Evolutionary conservation across 2,329 filamentous ascomycete genomes (phyloP).

Genomic region (Seiridium cupressi): DNA sequence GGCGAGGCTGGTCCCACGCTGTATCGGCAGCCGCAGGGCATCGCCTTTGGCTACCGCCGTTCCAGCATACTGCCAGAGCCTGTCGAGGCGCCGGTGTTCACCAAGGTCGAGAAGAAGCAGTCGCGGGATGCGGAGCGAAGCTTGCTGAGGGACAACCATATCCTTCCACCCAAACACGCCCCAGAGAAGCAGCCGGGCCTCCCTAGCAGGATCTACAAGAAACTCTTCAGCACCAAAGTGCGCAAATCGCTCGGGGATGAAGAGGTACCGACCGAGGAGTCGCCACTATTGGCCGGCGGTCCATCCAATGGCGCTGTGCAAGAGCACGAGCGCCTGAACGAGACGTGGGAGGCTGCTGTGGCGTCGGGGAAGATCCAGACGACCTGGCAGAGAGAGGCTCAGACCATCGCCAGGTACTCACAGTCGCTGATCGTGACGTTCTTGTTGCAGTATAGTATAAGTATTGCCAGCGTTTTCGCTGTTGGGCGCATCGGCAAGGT

Average conservation of each 20-base stretch:
- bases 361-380: conserved; percentile 78
- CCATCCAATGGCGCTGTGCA: conserved; percentile 33
- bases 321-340: conserved; percentile 58
- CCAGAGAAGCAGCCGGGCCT: conserved; percentile 31
- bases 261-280: conserved; percentile 37
- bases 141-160: conserved; percentile 63
- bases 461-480: conserved; percentile 77
- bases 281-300: conserved; percentile 41
- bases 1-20: conserved; percentile 44
- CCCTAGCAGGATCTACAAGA: conserved; percentile 36
- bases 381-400: conserved; percentile 86
- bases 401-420: conserved; percentile 73
- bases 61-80: conserved; percentile 64
- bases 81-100: conserved; percentile 46
- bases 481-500: conserved; percentile 73
- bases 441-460: conserved; percentile 78
- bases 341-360: conserved; percentile 85
- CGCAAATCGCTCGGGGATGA: conserved; percentile 37
- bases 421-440: conserved; percentile 72
- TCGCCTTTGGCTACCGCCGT: conserved; percentile 69
- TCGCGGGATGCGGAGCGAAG: conserved; percentile 58
- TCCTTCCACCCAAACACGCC: conserved; percentile 60
- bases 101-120: conserved; percentile 53
- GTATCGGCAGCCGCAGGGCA: conserved; percentile 76
- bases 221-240: conserved; percentile 56